A percentile compares a stretch with the other conserved stretches of the same genome.
phyloP scores from a whole-genome alignment of 306 rosid species.

The Senna tora region DNA sequence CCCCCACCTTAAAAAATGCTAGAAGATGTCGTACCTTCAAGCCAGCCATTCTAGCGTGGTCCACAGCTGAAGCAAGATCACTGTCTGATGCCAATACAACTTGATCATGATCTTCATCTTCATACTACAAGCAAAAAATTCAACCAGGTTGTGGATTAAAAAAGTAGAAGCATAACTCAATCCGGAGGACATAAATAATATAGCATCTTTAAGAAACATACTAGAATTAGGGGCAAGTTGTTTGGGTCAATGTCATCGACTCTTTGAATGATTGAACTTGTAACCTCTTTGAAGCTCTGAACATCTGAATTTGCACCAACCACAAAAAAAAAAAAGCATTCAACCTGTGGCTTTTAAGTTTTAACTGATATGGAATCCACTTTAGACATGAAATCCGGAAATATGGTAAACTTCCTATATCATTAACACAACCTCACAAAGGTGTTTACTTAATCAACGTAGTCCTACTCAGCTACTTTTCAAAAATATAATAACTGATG shows the following conservation, averaged over 20 bases:
- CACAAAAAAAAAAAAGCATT: conserved; percentile 38
- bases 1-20: neutral
- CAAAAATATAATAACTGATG: neutral
- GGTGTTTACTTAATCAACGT: neutral
- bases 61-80: conserved; percentile 89
- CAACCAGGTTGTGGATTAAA: conserved; percentile 27
- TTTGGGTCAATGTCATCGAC: conserved; percentile 73
- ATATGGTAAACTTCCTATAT: neutral
- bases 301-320: conserved; percentile 60
- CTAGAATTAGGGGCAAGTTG: conserved; percentile 85
- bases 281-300: conserved; percentile 75
- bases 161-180: neutral
- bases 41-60: conserved; percentile 85
- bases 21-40: conserved; percentile 70
- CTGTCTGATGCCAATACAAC: conserved; percentile 83
- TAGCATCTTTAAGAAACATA: conserved; percentile 37
- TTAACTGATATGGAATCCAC: neutral
- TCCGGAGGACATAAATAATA: conserved; percentile 21
- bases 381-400: neutral
- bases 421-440: neutral
- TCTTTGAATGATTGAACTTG: conserved; percentile 80
- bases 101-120: conserved; percentile 92
- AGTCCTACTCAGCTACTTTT: neutral
- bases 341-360: conserved; percentile 28
- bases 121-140: conserved; percentile 62